Evolutionary conservation across 2,329 filamentous ascomycete genomes (phyloP).

Genomic region (Atkinsonella texensis): DNA sequence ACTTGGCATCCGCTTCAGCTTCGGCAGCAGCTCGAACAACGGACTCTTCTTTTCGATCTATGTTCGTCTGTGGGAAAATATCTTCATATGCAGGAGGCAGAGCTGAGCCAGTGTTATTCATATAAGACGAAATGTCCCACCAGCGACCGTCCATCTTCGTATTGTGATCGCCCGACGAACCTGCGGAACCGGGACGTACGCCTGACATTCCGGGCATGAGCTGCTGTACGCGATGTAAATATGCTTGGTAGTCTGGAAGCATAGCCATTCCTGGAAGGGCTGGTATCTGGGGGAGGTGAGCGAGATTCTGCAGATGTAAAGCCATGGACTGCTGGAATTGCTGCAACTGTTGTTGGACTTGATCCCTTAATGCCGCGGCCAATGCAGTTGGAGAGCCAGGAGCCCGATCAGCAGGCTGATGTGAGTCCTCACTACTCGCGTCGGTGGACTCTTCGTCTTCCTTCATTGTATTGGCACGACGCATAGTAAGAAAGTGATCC

Average conservation of each 20-base stretch:
- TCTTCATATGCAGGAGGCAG: conserved; percentile 69
- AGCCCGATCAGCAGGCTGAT: conserved; percentile 16
- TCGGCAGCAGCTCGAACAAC: conserved; percentile 46
- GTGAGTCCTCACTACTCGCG: conserved; percentile 27
- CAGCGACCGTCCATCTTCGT: conserved; percentile 43
- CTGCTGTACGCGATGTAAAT: conserved; percentile 55
- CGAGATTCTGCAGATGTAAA: conserved; percentile 48
- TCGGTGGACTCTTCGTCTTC: conserved; percentile 21
- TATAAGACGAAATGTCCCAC: conserved; percentile 54
- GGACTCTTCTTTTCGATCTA: conserved; percentile 46
- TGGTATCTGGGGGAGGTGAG: conserved; percentile 41
- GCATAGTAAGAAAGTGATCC: conserved; percentile 24
- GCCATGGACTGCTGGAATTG: conserved; percentile 63
- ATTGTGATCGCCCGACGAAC: conserved; percentile 28
- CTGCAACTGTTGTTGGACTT: conserved; percentile 61
- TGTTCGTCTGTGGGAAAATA: conserved; percentile 50
- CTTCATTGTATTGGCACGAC: conserved; percentile 17
- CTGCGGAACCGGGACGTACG: conserved; percentile 39
- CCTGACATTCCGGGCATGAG: conserved; percentile 54
- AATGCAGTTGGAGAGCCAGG: conserved; percentile 47
- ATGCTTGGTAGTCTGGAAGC: conserved; percentile 61
- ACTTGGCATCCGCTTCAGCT: conserved; percentile 46
- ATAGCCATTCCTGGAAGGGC: conserved; percentile 45
- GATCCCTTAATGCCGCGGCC: conserved; percentile 60
- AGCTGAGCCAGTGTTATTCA: conserved; percentile 30